Evolutionary conservation across 495 filamentous ascomycete genomes (phyloP).

Genomic region (Aspergillus homomorphus): DNA sequence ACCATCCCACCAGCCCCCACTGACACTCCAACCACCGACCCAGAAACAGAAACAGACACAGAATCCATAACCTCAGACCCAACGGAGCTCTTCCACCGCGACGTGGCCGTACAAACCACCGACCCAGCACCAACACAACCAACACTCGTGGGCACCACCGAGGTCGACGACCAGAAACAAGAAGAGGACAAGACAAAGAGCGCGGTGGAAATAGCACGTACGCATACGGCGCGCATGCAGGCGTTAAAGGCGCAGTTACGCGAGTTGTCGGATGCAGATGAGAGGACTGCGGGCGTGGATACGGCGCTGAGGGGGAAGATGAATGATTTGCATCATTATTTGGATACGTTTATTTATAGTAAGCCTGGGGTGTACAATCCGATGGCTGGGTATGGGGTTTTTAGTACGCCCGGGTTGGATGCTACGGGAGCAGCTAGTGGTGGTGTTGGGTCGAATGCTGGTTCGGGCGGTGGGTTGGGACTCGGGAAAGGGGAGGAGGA

Average conservation of each 20-base stretch:
- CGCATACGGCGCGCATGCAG: conserved; percentile 43
- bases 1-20: conserved; percentile 47
- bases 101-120: conserved; percentile 77
- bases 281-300: conserved; percentile 42
- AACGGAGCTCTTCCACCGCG: conserved; percentile 86
- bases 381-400: conserved; percentile 33
- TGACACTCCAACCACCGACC: conserved; percentile 19
- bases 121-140: conserved; percentile 30
- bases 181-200: too few relatives aligned
- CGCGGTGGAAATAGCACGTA: conserved; percentile 24
- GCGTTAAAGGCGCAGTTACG: conserved; percentile 51
- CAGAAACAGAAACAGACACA: conserved; percentile 42
- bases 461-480: conserved; percentile 20
- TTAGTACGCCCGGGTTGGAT: conserved; percentile 30
- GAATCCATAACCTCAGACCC: conserved; percentile 59
- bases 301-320: conserved; percentile 43
- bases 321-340: conserved; percentile 48
- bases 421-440: conserved; percentile 9
- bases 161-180: neutral
- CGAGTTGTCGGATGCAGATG: conserved; percentile 49
- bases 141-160: conserved; percentile 6
- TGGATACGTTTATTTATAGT: conserved; percentile 52
- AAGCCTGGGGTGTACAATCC: conserved; percentile 28
- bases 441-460: too few relatives aligned
- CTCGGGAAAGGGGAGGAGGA: conserved; percentile 62